A percentile compares a stretch with the other conserved stretches of the same genome.
These are phyloP conservation scores for Pseudopyricularia cyperi DNA, from an alignment of 2,329 filamentous ascomycete species.

Conservation along the genomic window DNA sequence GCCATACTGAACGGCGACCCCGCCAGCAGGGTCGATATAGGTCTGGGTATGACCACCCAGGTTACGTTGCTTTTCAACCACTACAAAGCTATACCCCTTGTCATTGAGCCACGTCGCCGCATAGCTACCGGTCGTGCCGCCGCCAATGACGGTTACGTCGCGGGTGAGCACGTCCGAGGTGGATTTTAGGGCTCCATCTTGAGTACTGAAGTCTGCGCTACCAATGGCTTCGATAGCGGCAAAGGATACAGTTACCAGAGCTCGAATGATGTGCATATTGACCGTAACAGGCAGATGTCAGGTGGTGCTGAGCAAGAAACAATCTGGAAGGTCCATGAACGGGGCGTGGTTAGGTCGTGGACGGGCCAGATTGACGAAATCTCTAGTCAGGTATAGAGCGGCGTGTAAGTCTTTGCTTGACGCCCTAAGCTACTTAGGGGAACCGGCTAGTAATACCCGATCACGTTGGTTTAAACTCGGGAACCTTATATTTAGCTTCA, in stretches of 20 bases:
- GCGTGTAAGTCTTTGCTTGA: neutral
- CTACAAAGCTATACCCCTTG: constrained; percentile 7
- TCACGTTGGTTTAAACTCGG: neutral
- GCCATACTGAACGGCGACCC: constrained; percentile 9
- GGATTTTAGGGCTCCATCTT: neutral
- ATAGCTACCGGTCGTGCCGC: constrained; percentile 10
- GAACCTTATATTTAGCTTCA: no score
- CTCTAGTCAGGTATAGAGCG: neutral
- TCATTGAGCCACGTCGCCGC: constrained; percentile 10
- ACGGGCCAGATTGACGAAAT: neutral
- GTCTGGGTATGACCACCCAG: constrained; percentile 12
- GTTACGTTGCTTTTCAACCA: constrained; percentile 8
- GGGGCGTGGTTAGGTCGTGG: neutral
- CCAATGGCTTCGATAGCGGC: neutral
- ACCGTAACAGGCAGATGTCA: neutral
- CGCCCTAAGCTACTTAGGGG: neutral
- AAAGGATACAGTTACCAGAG: neutral
- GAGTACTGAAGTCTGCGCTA: neutral
- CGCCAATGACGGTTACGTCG: constrained; percentile 11
- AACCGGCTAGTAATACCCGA: neutral
- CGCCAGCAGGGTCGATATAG: constrained; percentile 9
- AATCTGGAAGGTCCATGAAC: neutral
- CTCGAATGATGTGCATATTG: neutral
- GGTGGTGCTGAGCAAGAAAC: neutral
- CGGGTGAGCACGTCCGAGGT: neutral